Percentiles rank a stretch among this genome's conserved stretches.
Conservation (phyloP, 192 early-diverging fungal species). For the Spizellomyces sp. region DNA sequence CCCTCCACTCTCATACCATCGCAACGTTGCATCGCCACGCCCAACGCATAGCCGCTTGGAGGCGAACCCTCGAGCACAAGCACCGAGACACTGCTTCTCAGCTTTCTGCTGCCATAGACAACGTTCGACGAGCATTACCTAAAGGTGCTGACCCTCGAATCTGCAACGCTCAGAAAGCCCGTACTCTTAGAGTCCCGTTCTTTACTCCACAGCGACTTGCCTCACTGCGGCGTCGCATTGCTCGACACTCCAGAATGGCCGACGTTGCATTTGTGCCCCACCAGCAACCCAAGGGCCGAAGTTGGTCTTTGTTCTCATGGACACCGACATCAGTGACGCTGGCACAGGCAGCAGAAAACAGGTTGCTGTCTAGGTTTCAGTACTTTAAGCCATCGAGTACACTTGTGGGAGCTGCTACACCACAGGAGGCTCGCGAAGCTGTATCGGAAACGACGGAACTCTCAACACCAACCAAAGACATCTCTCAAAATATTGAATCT, state of each 20-base stretch:
- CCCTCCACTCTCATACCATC: too few relatives aligned
- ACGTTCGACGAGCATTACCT: too few relatives aligned
- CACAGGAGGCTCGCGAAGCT: neutral
- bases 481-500: neutral
- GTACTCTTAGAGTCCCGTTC: too few relatives aligned
- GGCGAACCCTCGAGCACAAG: too few relatives aligned
- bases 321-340: conserved; percentile 25
- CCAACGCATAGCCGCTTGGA: too few relatives aligned
- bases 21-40: too few relatives aligned
- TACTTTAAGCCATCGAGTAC: conserved; percentile 43
- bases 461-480: neutral
- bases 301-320: conserved; percentile 42
- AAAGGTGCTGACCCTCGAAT: too few relatives aligned
- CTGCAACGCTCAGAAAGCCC: too few relatives aligned
- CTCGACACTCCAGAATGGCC: conserved; percentile 4
- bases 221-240: too few relatives aligned
- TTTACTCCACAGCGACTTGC: too few relatives aligned
- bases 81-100: too few relatives aligned
- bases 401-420: neutral
- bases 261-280: conserved; percentile 10
- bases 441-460: neutral
- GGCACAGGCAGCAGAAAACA: conserved; percentile 57
- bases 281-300: neutral
- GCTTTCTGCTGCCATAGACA: too few relatives aligned
- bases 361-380: conserved; percentile 56